A percentile compares a stretch with the other conserved stretches of the same genome.
These are phyloP conservation scores for Metschnikowia bowlesiae DNA, from an alignment of 805 yeast genomes.

Conservation along the genomic window DNA sequence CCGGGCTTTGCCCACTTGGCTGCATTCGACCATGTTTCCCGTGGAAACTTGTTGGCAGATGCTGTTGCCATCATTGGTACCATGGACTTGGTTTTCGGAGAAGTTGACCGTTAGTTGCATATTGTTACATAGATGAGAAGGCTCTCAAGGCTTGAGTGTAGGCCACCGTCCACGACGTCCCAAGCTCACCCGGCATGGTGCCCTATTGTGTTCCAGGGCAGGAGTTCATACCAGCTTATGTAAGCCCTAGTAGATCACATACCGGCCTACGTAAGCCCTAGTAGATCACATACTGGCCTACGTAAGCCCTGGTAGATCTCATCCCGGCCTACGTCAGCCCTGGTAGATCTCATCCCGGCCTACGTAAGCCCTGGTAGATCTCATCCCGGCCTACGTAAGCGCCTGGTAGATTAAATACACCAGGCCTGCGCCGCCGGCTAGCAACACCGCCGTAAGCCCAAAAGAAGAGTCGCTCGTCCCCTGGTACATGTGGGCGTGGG, in stretches of 20 bases:
- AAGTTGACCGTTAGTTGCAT: conserved; percentile 70
- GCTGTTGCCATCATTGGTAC: conserved; percentile 93
- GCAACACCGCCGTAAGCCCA: conserved; percentile 20
- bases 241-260: no score
- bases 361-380: no score
- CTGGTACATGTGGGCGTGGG: conserved; percentile 33
- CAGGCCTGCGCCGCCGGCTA: conserved; percentile 33
- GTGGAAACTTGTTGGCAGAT: conserved; percentile 85
- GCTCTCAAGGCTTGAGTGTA: no score
- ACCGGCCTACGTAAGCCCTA: no score
- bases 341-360: no score
- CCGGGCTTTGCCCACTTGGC: conserved; percentile 90
- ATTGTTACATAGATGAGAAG: not conserved
- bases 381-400: not conserved
- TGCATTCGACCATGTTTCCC: conserved; percentile 80
- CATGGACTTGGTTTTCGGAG: conserved; percentile 93
- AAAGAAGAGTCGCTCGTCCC: conserved; percentile 22
- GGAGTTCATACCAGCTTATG: no score
- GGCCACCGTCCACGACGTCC: no score
- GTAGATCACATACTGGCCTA: no score
- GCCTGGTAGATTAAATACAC: conserved; percentile 25
- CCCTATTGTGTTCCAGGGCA: no score
- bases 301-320: no score
- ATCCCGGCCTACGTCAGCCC: no score
- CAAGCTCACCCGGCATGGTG: no score